Base-by-base conservation (phyloP, 768 basidiomycete species). In the Crassisporium funariophilum region DNA sequence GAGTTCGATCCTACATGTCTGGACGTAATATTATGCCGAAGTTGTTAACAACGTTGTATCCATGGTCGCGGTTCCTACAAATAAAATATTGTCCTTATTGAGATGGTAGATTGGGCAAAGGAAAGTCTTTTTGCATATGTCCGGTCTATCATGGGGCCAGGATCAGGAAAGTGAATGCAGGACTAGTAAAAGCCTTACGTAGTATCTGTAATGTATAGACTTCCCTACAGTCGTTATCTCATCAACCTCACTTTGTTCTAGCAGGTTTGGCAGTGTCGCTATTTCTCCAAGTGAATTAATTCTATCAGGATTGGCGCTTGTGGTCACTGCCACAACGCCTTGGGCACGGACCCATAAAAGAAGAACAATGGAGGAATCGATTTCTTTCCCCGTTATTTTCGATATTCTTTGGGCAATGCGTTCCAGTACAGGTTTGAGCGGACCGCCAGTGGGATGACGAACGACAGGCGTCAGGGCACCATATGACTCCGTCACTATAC, bases 401-500 rank as follows among this genome's bases (percentile, higher is more conserved):
- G 62, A 56, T 22, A 69, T 27, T 1, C 68, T 61, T 4, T 55
- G 49, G 2, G 68, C 62, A 46, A 76, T 67, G 23, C 61, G 53
- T 27, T 62, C 52, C 12, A 75, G 58, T n/a, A 73, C 52, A 12
- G 69, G 67, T 31, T 70, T 70, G 24, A 71, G 56, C 8, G 73
- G 70, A 9, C 70, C 68, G 12, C 67, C 67, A 8, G 63, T 67
- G 4, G 63, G 57, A 49, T 69, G 66, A n/a, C 70, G 67, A 5
- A 71, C 46, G 34, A 70, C 38, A 4, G 74, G 71, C 7, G 69
- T 66, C 4, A 76, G 59, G 6, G 62, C 55, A 1, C 71, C 69
- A 52, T 63, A 76, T 0, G 72, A 67, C 22, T 65, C 62, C 1
- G 69, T 72, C 21, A 68, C 24, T 31, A 74, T 74, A 1, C 64